Conservation (phyloP, 1,284 basidiomycete species). For the Ceratobasidium papillatum region DNA sequence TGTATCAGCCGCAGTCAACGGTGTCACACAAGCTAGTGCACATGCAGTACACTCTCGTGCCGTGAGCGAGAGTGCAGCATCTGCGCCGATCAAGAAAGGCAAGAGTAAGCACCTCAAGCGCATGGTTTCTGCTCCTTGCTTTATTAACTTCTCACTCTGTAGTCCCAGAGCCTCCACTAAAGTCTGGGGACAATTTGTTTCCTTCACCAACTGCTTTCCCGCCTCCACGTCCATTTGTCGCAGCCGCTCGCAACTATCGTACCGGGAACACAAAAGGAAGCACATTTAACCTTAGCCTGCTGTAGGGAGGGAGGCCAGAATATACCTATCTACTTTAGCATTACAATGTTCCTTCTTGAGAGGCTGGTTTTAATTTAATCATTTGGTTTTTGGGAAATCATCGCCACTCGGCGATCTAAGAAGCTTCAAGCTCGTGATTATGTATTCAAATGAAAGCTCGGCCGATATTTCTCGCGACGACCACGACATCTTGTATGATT, state of each 20-base stretch:
- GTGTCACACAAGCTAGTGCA: slow-evolving; percentile 53
- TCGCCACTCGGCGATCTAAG: slow-evolving; percentile 15
- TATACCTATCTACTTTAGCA: slow-evolving; percentile 11
- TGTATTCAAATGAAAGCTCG: slow-evolving; percentile 10
- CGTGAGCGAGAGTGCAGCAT: slow-evolving; percentile 38
- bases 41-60: slow-evolving; percentile 42
- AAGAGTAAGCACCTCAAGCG: slow-evolving; percentile 35
- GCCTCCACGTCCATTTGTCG: slow-evolving; percentile 70
- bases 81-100: slow-evolving; percentile 21
- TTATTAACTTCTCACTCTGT: slow-evolving; percentile 34
- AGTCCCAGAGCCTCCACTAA: slow-evolving; percentile 81
- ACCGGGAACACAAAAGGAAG: slow-evolving; percentile 72
- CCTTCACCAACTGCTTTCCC: slow-evolving; percentile 73
- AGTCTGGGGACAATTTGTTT: slow-evolving; percentile 71
- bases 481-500: slow-evolving; percentile 37
- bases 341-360: neutral
- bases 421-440: neutral
- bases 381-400: neutral
- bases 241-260: slow-evolving; percentile 61
- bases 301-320: slow-evolving; percentile 1
- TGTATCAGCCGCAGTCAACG: slow-evolving; percentile 49
- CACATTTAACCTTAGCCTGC: slow-evolving; percentile 62
- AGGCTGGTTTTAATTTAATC: slow-evolving; percentile 21
- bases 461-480: slow-evolving; percentile 23
- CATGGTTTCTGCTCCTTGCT: slow-evolving; percentile 19